Evolutionary conservation across 805 yeast species (phyloP).

Genomic region (Jamesozyma jinghongensis): DNA sequence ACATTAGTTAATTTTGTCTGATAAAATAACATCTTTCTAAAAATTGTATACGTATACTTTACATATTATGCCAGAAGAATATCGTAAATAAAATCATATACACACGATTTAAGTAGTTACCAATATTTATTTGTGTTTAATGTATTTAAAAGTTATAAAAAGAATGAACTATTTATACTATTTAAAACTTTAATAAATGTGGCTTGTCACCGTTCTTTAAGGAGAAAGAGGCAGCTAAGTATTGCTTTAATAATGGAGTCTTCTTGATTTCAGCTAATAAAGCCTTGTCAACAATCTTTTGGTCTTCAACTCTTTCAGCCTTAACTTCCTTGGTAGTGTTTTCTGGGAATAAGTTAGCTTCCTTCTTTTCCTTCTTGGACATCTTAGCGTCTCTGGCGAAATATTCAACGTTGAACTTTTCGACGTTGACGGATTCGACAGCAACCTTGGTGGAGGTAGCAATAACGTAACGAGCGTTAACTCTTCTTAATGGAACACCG

Average conservation of each 20-base stretch:
- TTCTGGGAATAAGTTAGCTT: conserved; percentile 80
- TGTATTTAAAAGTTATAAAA: neutral
- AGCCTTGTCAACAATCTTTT: conserved; percentile 86
- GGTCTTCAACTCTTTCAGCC: conserved; percentile 92
- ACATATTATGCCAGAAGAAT: neutral
- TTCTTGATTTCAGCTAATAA: conserved; percentile 88
- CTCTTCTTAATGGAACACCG: conserved; percentile 99
- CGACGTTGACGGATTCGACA: conserved; percentile 67
- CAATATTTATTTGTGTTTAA: conserved; percentile 4
- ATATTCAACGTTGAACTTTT: conserved; percentile 87
- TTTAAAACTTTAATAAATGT: conserved; percentile 91
- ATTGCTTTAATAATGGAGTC: conserved; percentile 92
- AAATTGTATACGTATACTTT: no score
- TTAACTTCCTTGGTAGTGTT: conserved; percentile 75
- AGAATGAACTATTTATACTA: conserved; percentile 4
- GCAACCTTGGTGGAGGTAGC: conserved; percentile 91
- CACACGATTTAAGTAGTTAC: neutral
- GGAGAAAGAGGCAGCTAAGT: conserved; percentile 89
- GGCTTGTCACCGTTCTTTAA: conserved; percentile 97
- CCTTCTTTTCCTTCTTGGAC: conserved; percentile 71
- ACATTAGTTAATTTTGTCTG: no score
- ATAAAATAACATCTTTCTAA: no score
- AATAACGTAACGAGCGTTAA: conserved; percentile 94
- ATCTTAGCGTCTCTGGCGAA: conserved; percentile 83
- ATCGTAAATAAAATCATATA: no score